Evolutionary conservation across 2,329 filamentous ascomycete species (phyloP).

Genomic region (Cercospora sp.): DNA sequence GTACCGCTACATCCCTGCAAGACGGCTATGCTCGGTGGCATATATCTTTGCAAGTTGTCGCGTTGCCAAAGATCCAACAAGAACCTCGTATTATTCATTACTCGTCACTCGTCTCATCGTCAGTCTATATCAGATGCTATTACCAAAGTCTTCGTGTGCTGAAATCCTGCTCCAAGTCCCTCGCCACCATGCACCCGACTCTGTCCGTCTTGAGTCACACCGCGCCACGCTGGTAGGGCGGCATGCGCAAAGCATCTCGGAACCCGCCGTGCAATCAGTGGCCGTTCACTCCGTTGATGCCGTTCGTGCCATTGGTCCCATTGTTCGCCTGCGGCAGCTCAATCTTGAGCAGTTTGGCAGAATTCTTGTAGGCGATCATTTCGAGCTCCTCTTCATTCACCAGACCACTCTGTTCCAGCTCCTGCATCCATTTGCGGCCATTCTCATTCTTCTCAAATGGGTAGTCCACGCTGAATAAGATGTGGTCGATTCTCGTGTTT

Average conservation of each 20-base stretch:
- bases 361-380: slow-evolving; percentile 53
- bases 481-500: slow-evolving; percentile 47
- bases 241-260: background rate
- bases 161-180: background rate
- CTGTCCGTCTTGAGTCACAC: background rate
- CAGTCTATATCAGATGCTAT: background rate
- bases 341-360: slow-evolving; percentile 49
- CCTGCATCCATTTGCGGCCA: slow-evolving; percentile 53
- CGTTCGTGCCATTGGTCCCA: slow-evolving; percentile 9
- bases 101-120: slow-evolving; percentile 6
- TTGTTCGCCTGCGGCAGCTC: slow-evolving; percentile 31
- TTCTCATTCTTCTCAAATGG: slow-evolving; percentile 56
- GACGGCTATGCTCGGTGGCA: background rate
- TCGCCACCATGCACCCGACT: background rate
- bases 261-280: background rate
- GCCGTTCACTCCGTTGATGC: slow-evolving; percentile 1
- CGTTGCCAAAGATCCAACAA: background rate
- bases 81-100: background rate
- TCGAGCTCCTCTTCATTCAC: slow-evolving; percentile 53
- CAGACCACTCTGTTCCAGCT: slow-evolving; percentile 53
- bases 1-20: slow-evolving; percentile 4
- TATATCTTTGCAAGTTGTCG: background rate
- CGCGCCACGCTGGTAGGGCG: background rate
- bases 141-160: background rate
- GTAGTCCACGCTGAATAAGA: slow-evolving; percentile 62